Base-by-base conservation (phyloP, 2,329 filamentous ascomycete species). In the Colletotrichum godetiae region DNA sequence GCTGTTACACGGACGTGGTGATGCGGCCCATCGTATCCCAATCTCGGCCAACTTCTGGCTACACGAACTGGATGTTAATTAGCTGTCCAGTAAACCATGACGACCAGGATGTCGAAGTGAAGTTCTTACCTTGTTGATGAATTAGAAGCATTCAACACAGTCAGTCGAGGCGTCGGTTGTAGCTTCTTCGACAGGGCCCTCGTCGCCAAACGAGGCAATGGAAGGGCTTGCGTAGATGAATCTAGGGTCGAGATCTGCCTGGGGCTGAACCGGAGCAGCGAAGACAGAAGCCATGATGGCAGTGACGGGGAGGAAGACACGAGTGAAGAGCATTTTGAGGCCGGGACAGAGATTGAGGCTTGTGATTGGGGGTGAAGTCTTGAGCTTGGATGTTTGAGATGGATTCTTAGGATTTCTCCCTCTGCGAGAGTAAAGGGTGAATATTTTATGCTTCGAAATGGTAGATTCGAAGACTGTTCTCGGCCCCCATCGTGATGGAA, bases 401-500 rank as follows among this genome's bases (percentile, higher is more conserved):
- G 7, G 33, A 35, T 12, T 29, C 27, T 29, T 29, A 4, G 11
- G 11, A 35, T 5, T 1, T 8, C 11, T 35, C 11, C 11, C 33
- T 12, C 33, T 1, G 33, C 33, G 42, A n/a, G 19, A 8, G 42
- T n/a, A 19, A 11, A 0, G 4, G 4, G 11, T 22, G 19, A 7
- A 19, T 22, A 8, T 49, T 49, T 49, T 49, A 49, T n/a, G 19
- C 8, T 5, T 4, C 22, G 19, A 5, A 22, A 6, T 8, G 19
- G n/a, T n/a, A 11, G 19, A 7, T 11, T 11, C 7, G 19, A 22
- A 49, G 8, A 22, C 8, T 22, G 42, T 22, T 42, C 0, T 8
- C 15, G 1, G 8, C 10, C n/a, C 10, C 2, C 42, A 11, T 49
- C 1, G 0, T 2, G 7, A 10, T 3, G 33, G 10, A 35, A 35